These are phyloP conservation scores for Microdochium nivale DNA, from an alignment of 2,329 filamentous ascomycete genomes.

Conservation along the genomic window DNA sequence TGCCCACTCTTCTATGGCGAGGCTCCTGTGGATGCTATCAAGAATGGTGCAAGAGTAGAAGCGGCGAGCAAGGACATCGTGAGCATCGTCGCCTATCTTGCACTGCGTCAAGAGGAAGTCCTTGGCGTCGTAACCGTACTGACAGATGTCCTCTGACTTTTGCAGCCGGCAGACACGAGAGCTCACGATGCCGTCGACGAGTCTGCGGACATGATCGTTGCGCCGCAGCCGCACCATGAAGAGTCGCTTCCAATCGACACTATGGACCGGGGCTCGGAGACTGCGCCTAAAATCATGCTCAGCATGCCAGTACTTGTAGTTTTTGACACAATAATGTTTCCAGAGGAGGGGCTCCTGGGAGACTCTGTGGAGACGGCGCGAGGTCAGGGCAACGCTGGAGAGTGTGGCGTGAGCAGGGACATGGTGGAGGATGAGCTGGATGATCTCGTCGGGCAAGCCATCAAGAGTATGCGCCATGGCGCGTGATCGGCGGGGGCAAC, in stretches of 20 bases:
- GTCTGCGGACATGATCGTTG: slow-evolving; percentile 39
- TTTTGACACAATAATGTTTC: slow-evolving; percentile 61
- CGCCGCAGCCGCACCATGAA: slow-evolving; percentile 48
- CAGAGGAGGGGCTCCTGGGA: slow-evolving; percentile 69
- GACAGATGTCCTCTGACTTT: slow-evolving; percentile 62
- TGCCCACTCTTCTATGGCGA: slow-evolving; percentile 72
- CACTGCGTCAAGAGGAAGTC: slow-evolving; percentile 68
- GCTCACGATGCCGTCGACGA: slow-evolving; percentile 62
- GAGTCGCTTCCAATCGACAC: slow-evolving; percentile 66
- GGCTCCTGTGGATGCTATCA: slow-evolving; percentile 69
- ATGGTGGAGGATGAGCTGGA: slow-evolving; percentile 67
- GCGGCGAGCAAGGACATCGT: slow-evolving; percentile 67
- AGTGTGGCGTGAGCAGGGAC: slow-evolving; percentile 47
- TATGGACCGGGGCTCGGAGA: slow-evolving; percentile 39
- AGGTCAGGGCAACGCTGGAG: slow-evolving; percentile 41
- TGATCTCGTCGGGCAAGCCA: slow-evolving; percentile 71
- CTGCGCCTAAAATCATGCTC: slow-evolving; percentile 52
- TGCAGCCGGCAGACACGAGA: slow-evolving; percentile 61
- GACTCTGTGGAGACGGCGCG: slow-evolving; percentile 54
- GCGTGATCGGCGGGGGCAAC: background rate
- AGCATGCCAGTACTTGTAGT: slow-evolving; percentile 69
- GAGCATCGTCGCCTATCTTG: slow-evolving; percentile 44
- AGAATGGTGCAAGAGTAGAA: slow-evolving; percentile 70
- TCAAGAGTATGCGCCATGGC: slow-evolving; percentile 26
- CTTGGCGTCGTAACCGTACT: slow-evolving; percentile 78